Evolutionary conservation across 352 stramenopile genomes (phyloP).

Genomic region (Globisporangium solare): DNA sequence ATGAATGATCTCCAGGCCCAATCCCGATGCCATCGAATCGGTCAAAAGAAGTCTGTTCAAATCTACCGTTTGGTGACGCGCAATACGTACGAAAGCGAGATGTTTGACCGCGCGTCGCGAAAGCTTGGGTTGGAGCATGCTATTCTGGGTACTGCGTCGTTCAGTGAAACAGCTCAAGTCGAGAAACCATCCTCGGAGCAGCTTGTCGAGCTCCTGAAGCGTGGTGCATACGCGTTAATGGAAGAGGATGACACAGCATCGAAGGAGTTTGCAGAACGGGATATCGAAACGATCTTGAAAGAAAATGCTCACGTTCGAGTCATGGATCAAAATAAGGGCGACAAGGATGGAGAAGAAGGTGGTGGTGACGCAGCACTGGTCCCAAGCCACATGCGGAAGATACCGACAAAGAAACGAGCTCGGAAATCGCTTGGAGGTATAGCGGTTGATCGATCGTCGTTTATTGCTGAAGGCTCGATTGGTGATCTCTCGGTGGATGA

Average conservation of each 20-base stretch:
- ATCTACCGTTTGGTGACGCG: constrained; percentile 97
- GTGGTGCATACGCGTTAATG: constrained; percentile 98
- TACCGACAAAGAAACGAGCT: constrained; percentile 43
- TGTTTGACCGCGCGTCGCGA: constrained; percentile 97
- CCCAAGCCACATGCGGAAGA: constrained; percentile 26
- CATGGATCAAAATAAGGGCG: constrained; percentile 31
- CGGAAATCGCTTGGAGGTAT: constrained; percentile 78
- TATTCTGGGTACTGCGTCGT: constrained; percentile 92
- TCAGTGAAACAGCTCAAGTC: constrained; percentile 89
- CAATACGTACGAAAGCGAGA: constrained; percentile 99
- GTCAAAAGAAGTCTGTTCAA: constrained; percentile 97
- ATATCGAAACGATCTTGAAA: constrained; percentile 96
- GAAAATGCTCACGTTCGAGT: constrained; percentile 80
- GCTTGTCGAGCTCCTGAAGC: constrained; percentile 96
- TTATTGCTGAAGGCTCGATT: constrained; percentile 89
- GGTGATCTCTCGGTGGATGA: constrained; percentile 93
- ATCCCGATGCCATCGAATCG: constrained; percentile 96
- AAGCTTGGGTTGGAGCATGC: constrained; percentile 99
- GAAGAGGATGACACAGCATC: constrained; percentile 95
- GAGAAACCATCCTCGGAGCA: constrained; percentile 87
- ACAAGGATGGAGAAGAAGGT: constrained; percentile 25
- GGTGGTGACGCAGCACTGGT: constrained; percentile 7
- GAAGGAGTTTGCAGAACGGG: constrained; percentile 91
- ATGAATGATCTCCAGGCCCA: constrained; percentile 91
- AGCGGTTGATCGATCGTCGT: constrained; percentile 85